phyloP scores from a whole-genome alignment of 2,329 filamentous ascomycete species.

The Sordariomycetes sp. region DNA sequence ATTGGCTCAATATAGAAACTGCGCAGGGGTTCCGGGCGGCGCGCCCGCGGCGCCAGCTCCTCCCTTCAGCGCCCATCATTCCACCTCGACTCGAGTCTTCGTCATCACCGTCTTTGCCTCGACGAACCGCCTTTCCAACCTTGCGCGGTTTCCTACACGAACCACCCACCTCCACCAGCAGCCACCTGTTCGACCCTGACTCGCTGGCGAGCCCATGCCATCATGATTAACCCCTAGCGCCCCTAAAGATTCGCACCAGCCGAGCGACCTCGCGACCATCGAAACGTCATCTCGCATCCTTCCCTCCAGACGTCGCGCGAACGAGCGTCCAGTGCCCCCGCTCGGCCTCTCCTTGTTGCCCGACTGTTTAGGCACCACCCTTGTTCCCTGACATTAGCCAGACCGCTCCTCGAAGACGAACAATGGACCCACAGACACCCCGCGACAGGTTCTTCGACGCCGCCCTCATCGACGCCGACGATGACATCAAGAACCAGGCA shows the following conservation, averaged over 20 bases:
- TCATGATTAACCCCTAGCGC: neutral
- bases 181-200: neutral
- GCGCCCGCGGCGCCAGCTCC: too few species aligned
- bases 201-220: neutral
- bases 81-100: too few species aligned
- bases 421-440: neutral
- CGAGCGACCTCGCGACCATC: neutral
- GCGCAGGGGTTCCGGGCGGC: too few species aligned
- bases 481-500: neutral
- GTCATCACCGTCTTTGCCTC: neutral
- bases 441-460: neutral
- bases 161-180: neutral
- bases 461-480: neutral
- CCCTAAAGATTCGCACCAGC: neutral
- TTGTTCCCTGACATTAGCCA: neutral
- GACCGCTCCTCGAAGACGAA: neutral
- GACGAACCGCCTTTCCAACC: neutral
- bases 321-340: neutral
- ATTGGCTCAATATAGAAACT: too few species aligned
- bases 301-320: neutral
- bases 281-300: neutral
- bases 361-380: neutral
- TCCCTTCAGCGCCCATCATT: too few species aligned
- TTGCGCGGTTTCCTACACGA: neutral
- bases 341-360: neutral